Conservation (phyloP, 768 basidiomycete genomes). For the Serpula lacrymans region DNA sequence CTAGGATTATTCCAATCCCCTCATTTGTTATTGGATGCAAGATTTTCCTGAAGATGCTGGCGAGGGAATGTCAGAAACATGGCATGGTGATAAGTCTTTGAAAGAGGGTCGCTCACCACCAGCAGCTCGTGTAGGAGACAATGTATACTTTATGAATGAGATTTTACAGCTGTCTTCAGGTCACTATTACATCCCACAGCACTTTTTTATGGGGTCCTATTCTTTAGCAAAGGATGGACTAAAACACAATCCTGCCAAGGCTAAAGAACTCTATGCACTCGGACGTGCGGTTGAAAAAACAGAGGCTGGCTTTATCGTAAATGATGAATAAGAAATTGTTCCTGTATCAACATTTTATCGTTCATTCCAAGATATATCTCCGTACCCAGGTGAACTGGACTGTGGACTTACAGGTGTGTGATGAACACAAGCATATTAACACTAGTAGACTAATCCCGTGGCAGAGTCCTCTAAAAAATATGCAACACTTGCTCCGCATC, state of each 20-base stretch:
- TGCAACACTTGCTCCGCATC: constrained; percentile 5
- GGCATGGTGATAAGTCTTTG: constrained; percentile 11
- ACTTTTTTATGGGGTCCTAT: constrained; percentile 5
- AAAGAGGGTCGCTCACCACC: constrained; percentile 5
- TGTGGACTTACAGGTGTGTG: neutral
- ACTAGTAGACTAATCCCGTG: neutral
- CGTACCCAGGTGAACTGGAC: neutral
- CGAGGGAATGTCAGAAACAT: constrained; percentile 10
- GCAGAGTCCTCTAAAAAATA: constrained; percentile 2
- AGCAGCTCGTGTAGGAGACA: constrained; percentile 4
- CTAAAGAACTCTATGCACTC: neutral
- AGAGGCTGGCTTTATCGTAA: constrained; percentile 4
- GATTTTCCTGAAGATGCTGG: no score
- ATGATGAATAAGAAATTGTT: constrained; percentile 4
- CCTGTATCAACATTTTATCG: neutral
- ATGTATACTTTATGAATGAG: constrained; percentile 10
- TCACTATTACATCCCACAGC: constrained; percentile 6
- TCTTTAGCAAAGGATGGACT: no score
- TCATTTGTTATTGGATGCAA: no score
- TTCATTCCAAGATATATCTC: constrained; percentile 2
- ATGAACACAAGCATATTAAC: neutral
- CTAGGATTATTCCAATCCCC: no score
- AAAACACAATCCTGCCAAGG: no score
- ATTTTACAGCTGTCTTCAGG: constrained; percentile 6
- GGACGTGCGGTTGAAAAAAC: neutral